These are phyloP conservation scores for Solanum phureja DNA, from an alignment of 257 asterid genomes.

Conservation along the genomic window DNA sequence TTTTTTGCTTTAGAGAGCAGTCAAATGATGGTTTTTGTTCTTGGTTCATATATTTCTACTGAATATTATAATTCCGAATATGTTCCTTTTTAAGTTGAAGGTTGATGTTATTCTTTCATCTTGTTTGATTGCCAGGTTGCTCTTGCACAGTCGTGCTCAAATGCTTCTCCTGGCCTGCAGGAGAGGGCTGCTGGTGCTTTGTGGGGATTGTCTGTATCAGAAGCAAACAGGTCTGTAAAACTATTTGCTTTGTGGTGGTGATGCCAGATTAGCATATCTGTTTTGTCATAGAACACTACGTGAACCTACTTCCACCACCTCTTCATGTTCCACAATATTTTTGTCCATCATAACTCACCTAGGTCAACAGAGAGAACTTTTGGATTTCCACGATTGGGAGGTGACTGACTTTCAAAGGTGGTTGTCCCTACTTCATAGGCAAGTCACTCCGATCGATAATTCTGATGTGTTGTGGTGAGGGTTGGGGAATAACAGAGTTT, in stretches of 20 bases:
- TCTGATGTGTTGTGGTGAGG: background rate
- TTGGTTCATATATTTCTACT: background rate
- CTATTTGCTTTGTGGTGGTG: background rate
- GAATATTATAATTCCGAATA: background rate
- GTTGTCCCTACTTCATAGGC: background rate
- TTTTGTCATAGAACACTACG: background rate
- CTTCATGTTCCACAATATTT: background rate
- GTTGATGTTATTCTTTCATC: background rate
- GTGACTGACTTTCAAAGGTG: background rate
- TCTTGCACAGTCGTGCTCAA: conserved; percentile 38
- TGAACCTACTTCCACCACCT: background rate
- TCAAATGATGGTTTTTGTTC: background rate
- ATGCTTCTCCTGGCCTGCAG: conserved; percentile 38
- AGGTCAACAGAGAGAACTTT: background rate
- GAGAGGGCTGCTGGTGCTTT: conserved; percentile 50
- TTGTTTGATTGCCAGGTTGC: conserved; percentile 21
- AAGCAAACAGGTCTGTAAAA: conserved; percentile 64
- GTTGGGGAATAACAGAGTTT: background rate
- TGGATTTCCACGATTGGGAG: background rate
- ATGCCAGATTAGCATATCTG: background rate
- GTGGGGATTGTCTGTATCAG: conserved; percentile 44
- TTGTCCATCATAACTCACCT: background rate
- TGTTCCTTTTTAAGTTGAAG: background rate
- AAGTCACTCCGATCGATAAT: background rate
- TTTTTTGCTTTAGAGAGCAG: background rate